A percentile compares a stretch with the other conserved stretches of the same genome.
Evolutionary conservation across 2,329 filamentous ascomycete species (phyloP).

Genomic region (Pseudogymnoascus sp.): DNA sequence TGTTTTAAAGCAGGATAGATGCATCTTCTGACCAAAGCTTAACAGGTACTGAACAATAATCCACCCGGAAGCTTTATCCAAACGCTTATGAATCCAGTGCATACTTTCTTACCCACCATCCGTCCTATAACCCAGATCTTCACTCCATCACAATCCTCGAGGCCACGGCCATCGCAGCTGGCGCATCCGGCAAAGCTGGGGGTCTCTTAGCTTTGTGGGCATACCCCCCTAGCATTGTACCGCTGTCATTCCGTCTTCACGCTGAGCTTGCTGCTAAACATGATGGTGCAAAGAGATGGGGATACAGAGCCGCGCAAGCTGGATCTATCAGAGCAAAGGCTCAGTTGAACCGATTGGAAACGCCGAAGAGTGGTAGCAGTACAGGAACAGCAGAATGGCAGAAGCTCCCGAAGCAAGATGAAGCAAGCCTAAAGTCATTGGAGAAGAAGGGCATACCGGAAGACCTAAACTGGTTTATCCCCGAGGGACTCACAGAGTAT

Average conservation of each 20-base stretch:
- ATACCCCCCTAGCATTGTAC: conserved; percentile 73
- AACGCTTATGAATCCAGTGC: conserved; percentile 47
- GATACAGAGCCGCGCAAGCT: conserved; percentile 49
- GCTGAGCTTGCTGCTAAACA: conserved; percentile 72
- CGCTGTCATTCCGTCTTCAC: conserved; percentile 75
- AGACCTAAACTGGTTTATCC: conserved; percentile 75
- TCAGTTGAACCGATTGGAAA: conserved; percentile 24
- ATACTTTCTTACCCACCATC: conserved; percentile 81
- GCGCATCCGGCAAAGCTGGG: conserved; percentile 86
- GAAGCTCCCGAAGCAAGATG: conserved; percentile 29
- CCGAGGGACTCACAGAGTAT: conserved; percentile 58
- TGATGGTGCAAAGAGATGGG: conserved; percentile 68
- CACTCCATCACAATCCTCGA: conserved; percentile 80
- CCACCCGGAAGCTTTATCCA: not conserved
- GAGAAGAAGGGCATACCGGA: conserved; percentile 37
- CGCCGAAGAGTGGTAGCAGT: conserved; percentile 36
- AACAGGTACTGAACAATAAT: not conserved
- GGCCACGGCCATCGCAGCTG: conserved; percentile 71
- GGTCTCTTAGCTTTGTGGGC: conserved; percentile 84
- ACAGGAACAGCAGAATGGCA: conserved; percentile 36
- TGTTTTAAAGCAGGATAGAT: not conserved
- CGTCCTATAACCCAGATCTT: conserved; percentile 61
- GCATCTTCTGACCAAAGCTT: not conserved
- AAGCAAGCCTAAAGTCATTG: conserved; percentile 11
- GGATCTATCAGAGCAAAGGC: conserved; percentile 31